Percentiles rank a stretch among this genome's conserved stretches.
phyloP scores from a whole-genome alignment of 1,284 basidiomycete species.

The Trametes pubescens region DNA sequence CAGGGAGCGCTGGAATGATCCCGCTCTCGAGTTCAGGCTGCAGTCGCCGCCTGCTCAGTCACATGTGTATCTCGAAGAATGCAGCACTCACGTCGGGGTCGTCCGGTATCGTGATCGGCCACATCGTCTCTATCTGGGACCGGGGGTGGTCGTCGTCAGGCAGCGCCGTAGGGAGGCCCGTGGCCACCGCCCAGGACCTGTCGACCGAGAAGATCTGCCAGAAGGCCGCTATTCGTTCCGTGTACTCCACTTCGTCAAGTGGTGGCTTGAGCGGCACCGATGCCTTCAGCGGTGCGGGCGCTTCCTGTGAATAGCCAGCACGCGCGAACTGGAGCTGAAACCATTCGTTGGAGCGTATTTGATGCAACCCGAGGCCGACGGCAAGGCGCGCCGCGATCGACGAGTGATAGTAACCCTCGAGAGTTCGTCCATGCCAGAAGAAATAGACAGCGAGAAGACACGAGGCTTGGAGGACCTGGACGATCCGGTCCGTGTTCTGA shows the following conservation, averaged over 20 bases:
- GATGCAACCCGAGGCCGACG: constrained; percentile 61
- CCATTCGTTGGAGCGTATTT: constrained; percentile 49
- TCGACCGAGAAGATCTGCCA: constrained; percentile 71
- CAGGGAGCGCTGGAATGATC: constrained; percentile 19
- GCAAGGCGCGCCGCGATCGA: constrained; percentile 65
- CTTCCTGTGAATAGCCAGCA: constrained; percentile 27
- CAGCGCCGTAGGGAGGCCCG: constrained; percentile 59
- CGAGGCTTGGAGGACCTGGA: constrained; percentile 66
- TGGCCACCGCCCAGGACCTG: constrained; percentile 63
- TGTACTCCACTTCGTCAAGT: constrained; percentile 49
- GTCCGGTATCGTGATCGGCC: constrained; percentile 49
- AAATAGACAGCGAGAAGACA: constrained; percentile 67
- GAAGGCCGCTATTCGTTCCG: constrained; percentile 60
- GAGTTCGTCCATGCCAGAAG: constrained; percentile 60
- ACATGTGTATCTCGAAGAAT: background rate
- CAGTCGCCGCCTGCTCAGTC: background rate
- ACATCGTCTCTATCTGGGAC: constrained; percentile 59
- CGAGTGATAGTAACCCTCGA: constrained; percentile 69
- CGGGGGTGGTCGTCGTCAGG: constrained; percentile 59
- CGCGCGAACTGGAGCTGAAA: constrained; percentile 38
- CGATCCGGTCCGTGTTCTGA: constrained; percentile 59
- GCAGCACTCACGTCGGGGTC: constrained; percentile 25
- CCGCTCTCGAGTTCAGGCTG: constrained; percentile 21
- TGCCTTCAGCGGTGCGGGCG: constrained; percentile 33
- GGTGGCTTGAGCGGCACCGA: constrained; percentile 49